phyloP scores from a whole-genome alignment of 768 basidiomycete species.

The Phylloporus scabripes region DNA sequence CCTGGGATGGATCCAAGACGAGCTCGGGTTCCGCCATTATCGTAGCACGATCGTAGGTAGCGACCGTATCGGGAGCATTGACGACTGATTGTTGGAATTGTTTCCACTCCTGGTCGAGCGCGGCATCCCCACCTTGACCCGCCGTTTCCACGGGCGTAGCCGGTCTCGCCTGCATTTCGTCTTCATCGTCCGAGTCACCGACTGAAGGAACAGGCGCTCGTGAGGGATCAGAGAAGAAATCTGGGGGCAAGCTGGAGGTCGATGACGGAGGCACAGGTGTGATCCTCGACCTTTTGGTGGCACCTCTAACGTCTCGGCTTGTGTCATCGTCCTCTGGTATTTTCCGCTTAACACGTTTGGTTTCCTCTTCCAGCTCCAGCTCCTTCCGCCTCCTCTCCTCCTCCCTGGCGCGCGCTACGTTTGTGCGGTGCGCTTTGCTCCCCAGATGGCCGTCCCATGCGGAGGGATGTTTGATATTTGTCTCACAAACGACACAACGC shows the following conservation, averaged over 20 bases:
- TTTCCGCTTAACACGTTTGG: constrained; percentile 33
- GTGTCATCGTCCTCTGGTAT: constrained; percentile 21
- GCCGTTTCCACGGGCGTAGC: neutral
- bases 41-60: constrained; percentile 65
- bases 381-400: constrained; percentile 43
- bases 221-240: constrained; percentile 80
- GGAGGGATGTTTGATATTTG: constrained; percentile 63
- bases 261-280: constrained; percentile 10
- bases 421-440: constrained; percentile 71
- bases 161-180: constrained; percentile 23
- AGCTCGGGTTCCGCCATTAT: constrained; percentile 64
- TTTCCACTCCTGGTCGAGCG: constrained; percentile 68
- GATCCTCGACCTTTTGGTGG: constrained; percentile 30
- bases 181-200: constrained; percentile 41
- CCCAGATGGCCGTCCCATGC: constrained; percentile 88
- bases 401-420: constrained; percentile 53
- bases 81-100: constrained; percentile 64
- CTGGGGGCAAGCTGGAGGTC: constrained; percentile 44
- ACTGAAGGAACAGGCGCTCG: constrained; percentile 38
- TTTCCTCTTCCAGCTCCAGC: constrained; percentile 32
- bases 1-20: constrained; percentile 39
- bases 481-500: constrained; percentile 61
- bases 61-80: constrained; percentile 36
- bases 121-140: constrained; percentile 13
- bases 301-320: constrained; percentile 19